Evolutionary conservation across 805 yeast genomes (phyloP).

Genomic region (Myxozyma geophila): DNA sequence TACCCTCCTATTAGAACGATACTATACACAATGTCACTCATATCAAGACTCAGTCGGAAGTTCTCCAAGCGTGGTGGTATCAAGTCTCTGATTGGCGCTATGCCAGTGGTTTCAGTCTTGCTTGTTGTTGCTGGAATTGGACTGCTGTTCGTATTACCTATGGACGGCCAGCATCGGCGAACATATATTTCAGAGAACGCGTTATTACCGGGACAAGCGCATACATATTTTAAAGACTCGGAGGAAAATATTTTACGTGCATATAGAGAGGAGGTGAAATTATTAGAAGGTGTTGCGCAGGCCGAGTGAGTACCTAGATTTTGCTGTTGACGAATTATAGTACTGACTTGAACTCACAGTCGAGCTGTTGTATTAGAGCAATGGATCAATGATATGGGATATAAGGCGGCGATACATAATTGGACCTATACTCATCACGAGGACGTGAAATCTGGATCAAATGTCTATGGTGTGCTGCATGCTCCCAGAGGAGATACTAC

Average conservation of each 20-base stretch:
- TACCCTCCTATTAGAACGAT: background rate
- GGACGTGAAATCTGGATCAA: constrained; percentile 48
- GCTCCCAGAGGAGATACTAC: constrained; percentile 97
- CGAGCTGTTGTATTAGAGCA: constrained; percentile 55
- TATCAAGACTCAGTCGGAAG: constrained; percentile 7
- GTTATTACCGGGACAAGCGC: constrained; percentile 93
- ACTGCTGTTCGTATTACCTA: constrained; percentile 67
- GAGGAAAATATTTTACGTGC: constrained; percentile 95
- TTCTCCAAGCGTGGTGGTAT: background rate
- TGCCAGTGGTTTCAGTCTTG: constrained; percentile 15
- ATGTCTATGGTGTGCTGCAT: constrained; percentile 79
- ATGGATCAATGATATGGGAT: constrained; percentile 77
- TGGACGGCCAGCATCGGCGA: constrained; percentile 77
- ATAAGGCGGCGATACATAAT: constrained; percentile 58
- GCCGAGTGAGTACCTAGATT: constrained; percentile 24
- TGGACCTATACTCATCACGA: constrained; percentile 42
- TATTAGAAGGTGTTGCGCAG: constrained; percentile 41
- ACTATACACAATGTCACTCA: constrained; percentile 8
- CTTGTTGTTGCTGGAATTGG: constrained; percentile 49
- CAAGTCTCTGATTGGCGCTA: constrained; percentile 1
- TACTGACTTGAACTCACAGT: constrained; percentile 31
- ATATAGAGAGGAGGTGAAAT: constrained; percentile 64
- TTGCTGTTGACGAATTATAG: background rate
- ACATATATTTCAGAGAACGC: constrained; percentile 97
- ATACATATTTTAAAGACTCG: constrained; percentile 85